Evolutionary conservation across 2,329 filamentous ascomycete genomes (phyloP).

Genomic region (Penicillium verrucosum): DNA sequence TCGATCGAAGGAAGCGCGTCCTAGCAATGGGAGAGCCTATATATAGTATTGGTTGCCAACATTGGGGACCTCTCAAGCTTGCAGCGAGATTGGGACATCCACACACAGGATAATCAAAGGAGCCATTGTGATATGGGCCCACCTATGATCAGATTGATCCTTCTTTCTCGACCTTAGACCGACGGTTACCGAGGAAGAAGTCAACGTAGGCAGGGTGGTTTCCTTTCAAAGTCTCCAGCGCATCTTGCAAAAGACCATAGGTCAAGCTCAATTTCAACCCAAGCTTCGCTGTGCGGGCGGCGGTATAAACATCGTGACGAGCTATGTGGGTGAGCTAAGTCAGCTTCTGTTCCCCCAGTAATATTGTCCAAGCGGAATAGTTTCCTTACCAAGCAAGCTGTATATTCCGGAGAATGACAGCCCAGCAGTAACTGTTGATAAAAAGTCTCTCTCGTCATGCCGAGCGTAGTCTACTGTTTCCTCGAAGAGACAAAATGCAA

Average conservation of each 20-base stretch:
- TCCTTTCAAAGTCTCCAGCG: conserved; percentile 64
- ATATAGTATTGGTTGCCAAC: neutral
- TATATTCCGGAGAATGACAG: conserved; percentile 81
- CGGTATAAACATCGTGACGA: conserved; percentile 72
- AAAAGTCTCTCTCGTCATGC: conserved; percentile 63
- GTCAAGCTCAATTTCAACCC: conserved; percentile 74
- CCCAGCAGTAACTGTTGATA: conserved; percentile 78
- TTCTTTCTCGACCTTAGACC: conserved; percentile 20
- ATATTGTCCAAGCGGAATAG: neutral
- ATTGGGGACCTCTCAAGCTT: neutral
- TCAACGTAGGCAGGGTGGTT: conserved; percentile 73
- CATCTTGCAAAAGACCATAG: conserved; percentile 80
- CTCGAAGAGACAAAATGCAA: conserved; percentile 76
- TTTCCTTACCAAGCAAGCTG: conserved; percentile 72
- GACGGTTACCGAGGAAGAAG: conserved; percentile 54
- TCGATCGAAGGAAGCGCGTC: neutral
- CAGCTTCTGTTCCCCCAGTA: conserved; percentile 4
- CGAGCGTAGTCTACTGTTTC: conserved; percentile 72
- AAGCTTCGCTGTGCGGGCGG: conserved; percentile 73
- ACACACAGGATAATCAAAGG: too few relatives aligned
- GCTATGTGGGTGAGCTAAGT: conserved; percentile 49
- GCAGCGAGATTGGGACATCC: neutral
- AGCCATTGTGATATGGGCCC: neutral
- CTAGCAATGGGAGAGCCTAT: neutral
- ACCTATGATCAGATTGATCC: conserved; percentile 12